phyloP scores from a whole-genome alignment of 345 rosid genomes.

The Populus ilicifolia region DNA sequence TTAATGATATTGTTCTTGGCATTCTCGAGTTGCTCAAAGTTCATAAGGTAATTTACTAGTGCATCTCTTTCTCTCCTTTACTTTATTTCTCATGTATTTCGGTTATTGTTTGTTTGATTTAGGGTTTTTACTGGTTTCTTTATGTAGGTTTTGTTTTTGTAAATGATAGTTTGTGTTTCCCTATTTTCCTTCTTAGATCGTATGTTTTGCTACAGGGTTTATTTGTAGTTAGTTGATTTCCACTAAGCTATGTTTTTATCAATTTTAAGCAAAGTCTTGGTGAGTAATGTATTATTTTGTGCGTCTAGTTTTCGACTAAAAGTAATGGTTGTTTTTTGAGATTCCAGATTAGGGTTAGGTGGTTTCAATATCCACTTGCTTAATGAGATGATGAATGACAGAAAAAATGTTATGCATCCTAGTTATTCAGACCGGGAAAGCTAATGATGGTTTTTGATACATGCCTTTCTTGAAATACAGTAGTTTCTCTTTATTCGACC shows the following conservation, averaged over 20 bases:
- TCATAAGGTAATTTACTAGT: slow-evolving; percentile 54
- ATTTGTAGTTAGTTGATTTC: neutral
- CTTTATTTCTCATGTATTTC: neutral
- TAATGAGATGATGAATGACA: neutral
- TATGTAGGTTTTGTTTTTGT: neutral
- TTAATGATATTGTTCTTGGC: slow-evolving; percentile 90
- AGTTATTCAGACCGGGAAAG: neutral
- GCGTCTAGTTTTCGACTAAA: neutral
- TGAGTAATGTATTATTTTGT: neutral
- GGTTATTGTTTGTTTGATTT: neutral
- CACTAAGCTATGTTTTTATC: neutral
- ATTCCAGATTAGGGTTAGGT: neutral
- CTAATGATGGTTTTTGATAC: neutral
- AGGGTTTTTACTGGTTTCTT: neutral
- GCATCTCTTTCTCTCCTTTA: neutral
- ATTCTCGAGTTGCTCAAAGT: slow-evolving; percentile 92
- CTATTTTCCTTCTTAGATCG: neutral
- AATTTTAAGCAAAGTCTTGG: neutral
- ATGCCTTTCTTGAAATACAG: neutral
- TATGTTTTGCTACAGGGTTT: too few relatives aligned
- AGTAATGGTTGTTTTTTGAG: neutral
- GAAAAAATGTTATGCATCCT: neutral
- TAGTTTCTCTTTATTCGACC: neutral
- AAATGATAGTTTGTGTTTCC: neutral
- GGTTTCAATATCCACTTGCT: neutral